Evolutionary conservation across 768 basidiomycete species (phyloP), one percentile per base, ranked within the genome.

Genomic region (Leccinellum luteum): DNA sequence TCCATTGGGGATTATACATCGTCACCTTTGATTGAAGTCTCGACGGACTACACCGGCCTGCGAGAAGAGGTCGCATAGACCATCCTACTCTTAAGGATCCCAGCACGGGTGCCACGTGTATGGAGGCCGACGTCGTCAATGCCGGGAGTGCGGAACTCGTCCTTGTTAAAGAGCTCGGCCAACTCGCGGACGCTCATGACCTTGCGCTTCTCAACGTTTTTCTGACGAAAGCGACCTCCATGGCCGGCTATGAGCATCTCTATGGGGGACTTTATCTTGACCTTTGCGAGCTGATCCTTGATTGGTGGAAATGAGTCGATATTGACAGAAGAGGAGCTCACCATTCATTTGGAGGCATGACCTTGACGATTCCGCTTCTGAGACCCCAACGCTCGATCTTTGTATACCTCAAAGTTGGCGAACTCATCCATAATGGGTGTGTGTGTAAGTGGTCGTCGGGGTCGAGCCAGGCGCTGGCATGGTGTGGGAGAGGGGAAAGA

Each of bases 271-370:
- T 85, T 86, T 58, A 99, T 89, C 70, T 88, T 89, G 58, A 98
- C 84, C 5, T 78, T 65, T 10, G 79, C 78, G 23, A 99, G 79
- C 58, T 90, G 86, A n/a, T 81, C 77, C 19, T 81, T 81, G 48
- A 95, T 75, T 6, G 86, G 70, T 6, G 94, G 92, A n/a, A 97
- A 75, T 2, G 86, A 73, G 51, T 85, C 82, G 25, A 81, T 4
- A n/a, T n/a, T n/a, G n/a, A n/a, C n/a, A n/a, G 25, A 15, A 53
- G 62, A 30, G 44, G 41, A 51, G 74, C 88, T 68, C 55, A 92
- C 95, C 95, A 98, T 79, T 96, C 92, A 64, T 85, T 84, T 4
- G 96, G 96, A 28, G 96, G 96, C 59, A 99, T 89, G 61, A 99
- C 85, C 75, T 99, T 98, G 59, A 95, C 89, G 61, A 98, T 96